Evolutionary conservation across 2,329 filamentous ascomycete species (phyloP), one percentile per base, ranked within the genome.

Genomic region (Stagonosporopsis cucurbitacearum): DNA sequence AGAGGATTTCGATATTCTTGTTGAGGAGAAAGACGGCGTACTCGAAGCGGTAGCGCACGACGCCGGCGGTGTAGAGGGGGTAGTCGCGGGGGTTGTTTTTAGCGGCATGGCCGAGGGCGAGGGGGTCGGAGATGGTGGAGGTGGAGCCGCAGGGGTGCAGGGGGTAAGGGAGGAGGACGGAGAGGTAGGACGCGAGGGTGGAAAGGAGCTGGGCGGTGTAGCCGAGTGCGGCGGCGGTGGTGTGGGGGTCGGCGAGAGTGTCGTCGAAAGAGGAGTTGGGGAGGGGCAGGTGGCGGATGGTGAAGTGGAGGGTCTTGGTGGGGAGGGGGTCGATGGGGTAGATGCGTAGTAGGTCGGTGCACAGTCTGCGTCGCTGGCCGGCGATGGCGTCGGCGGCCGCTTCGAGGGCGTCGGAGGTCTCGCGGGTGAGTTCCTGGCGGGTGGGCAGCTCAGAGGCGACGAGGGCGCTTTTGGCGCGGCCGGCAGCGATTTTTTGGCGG

Each of bases 11-110:
- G 52, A 99, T 93, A 70, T 98, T 82, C 77, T 98, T 97, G 79
- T 98, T 98, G 13, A 99, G 83, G n/a, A 98, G 80, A 68, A 98
- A 99, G 71, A 96, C 95, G 11, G 83, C 95, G 73, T 98, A 99
- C 67, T 98, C 94, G 75, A 98, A 98, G 2, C 94, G 88, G 78
- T 94, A 98, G 41, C 92, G 86, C 0, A 92, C 86, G 2, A 85
- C 84, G 69, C 84, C 83, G 57, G 80, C 81, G 78, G 90, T 76
- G 75, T 93, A 93, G 0, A 99, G 82, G 0, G 95, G 95, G 67
- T 96, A 99, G 0, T 64, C 71, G 17, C 73, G 66, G 1, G 63
- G 67, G 17, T 68, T 66, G 35, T 60, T 30, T 11, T 30, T 64
- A 30, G 62, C 61, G 8, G 30, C 51, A 80, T 77, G 54, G 71